Percentiles rank a stretch among this genome's conserved stretches.
These are phyloP conservation scores for Aeminium ludgeri DNA, from an alignment of 495 filamentous ascomycete species.

Conservation along the genomic window DNA sequence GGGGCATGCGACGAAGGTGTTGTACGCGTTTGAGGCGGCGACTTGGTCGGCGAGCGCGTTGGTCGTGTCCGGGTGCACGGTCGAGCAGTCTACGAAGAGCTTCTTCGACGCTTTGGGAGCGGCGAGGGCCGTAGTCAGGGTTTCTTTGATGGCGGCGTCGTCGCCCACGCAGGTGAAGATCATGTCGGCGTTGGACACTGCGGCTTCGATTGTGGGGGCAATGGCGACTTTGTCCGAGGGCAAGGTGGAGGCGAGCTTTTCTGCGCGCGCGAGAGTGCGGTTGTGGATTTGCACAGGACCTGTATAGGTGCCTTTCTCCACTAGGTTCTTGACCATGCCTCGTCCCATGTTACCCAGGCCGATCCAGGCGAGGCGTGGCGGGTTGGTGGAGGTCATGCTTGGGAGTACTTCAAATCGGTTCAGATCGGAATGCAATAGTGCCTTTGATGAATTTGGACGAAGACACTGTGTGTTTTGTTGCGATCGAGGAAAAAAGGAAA, in stretches of 20 bases:
- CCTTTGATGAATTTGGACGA: too few species aligned
- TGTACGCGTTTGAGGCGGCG: constrained; percentile 32
- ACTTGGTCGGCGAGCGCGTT: constrained; percentile 41
- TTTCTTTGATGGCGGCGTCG: constrained; percentile 48
- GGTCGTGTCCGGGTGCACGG: constrained; percentile 72
- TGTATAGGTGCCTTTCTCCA: constrained; percentile 53
- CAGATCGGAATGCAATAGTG: too few species aligned
- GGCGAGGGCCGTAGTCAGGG: constrained; percentile 31
- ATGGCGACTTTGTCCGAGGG: constrained; percentile 40
- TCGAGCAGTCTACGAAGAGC: constrained; percentile 72
- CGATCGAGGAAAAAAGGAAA: too few species aligned
- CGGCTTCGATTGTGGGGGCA: constrained; percentile 43
- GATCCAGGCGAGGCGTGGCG: constrained; percentile 56
- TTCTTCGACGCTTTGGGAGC: constrained; percentile 39
- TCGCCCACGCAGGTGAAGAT: constrained; percentile 75
- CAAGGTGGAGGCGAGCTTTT: constrained; percentile 23
- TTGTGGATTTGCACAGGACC: constrained; percentile 64
- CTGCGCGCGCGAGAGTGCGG: constrained; percentile 33
- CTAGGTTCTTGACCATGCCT: constrained; percentile 78
- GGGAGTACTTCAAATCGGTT: too few species aligned
- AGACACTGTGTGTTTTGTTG: too few species aligned
- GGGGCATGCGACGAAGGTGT: constrained; percentile 61
- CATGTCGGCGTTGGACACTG: constrained; percentile 51
- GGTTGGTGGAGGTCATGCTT: not conserved
- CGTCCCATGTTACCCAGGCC: constrained; percentile 86